These are phyloP conservation scores for Diutina scorzettiae DNA, from an alignment of 1,139 yeast species.

Conservation along the genomic window DNA sequence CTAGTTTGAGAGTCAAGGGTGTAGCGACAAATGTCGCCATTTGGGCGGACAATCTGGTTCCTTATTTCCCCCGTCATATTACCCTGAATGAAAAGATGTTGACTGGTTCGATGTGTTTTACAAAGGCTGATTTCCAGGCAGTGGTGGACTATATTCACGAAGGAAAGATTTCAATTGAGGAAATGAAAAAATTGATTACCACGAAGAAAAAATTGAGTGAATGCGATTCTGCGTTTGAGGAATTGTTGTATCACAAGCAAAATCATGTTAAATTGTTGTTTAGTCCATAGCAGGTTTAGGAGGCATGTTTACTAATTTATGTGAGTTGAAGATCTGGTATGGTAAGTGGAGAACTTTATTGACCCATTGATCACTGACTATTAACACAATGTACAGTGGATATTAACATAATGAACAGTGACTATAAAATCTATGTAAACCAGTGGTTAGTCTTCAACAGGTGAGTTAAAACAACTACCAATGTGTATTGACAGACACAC, in stretches of 20 bases:
- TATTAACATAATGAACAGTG: no score
- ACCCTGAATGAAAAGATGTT: constrained; percentile 1
- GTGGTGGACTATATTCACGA: background rate
- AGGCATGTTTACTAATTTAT: no score
- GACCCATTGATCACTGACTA: no score
- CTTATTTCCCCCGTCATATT: background rate
- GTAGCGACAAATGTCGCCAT: constrained; percentile 5
- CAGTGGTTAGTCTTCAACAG: no score
- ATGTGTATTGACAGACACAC: no score
- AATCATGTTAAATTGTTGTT: background rate
- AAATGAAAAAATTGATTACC: background rate
- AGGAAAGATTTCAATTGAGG: background rate
- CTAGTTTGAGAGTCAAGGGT: background rate
- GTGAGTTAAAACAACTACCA: no score
- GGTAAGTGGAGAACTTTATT: no score
- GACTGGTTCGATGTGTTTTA: constrained; percentile 4
- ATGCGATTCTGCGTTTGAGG: background rate
- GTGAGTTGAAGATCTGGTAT: no score
- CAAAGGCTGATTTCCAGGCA: constrained; percentile 1
- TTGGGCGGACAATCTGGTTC: constrained; percentile 5
- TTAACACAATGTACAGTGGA: no score
- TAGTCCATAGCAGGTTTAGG: no score
- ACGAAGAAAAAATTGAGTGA: background rate
- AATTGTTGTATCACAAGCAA: background rate
- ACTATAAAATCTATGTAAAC: no score